These are phyloP conservation scores for Collybia mongolica DNA, from an alignment of 768 basidiomycete species.

Conservation along the genomic window DNA sequence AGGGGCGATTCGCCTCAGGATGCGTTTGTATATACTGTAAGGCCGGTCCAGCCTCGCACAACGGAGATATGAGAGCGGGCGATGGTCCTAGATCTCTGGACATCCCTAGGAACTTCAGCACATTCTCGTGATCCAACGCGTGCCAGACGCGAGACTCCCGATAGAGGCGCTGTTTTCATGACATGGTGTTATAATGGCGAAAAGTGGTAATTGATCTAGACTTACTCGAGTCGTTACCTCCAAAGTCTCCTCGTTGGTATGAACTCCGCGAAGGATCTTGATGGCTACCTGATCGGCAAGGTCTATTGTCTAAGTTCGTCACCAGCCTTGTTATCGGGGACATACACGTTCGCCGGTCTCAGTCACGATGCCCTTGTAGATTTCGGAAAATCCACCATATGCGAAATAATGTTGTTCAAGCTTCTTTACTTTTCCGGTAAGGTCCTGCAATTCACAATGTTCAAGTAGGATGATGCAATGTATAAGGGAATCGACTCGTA, in stretches of 20 bases:
- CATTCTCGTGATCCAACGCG: conserved; percentile 9
- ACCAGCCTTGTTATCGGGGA: background rate
- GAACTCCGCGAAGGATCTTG: conserved; percentile 14
- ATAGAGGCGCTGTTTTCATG: conserved; percentile 10
- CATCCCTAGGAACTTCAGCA: conserved; percentile 13
- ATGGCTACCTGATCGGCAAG: conserved; percentile 12
- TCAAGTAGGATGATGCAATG: background rate
- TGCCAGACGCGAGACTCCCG: conserved; percentile 17
- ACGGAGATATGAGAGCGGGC: conserved; percentile 14
- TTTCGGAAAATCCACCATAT: conserved; percentile 14
- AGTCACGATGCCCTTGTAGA: conserved; percentile 6
- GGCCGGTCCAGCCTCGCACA: conserved; percentile 5
- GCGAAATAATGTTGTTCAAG: conserved; percentile 2
- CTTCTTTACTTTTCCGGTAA: conserved; percentile 7
- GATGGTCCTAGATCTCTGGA: background rate
- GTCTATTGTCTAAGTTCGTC: background rate
- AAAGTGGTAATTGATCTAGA: background rate
- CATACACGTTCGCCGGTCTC: background rate
- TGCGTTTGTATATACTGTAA: conserved; percentile 4
- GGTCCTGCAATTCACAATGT: conserved; percentile 4
- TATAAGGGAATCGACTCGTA: too few relatives aligned
- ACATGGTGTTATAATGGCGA: background rate
- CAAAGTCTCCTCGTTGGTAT: background rate
- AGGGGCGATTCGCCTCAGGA: conserved; percentile 3
- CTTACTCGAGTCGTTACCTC: background rate